Evolutionary conservation across 1,284 basidiomycete genomes (phyloP), one percentile per base, ranked within the genome.

Genomic region (Cutaneotrichosporon sp.): DNA sequence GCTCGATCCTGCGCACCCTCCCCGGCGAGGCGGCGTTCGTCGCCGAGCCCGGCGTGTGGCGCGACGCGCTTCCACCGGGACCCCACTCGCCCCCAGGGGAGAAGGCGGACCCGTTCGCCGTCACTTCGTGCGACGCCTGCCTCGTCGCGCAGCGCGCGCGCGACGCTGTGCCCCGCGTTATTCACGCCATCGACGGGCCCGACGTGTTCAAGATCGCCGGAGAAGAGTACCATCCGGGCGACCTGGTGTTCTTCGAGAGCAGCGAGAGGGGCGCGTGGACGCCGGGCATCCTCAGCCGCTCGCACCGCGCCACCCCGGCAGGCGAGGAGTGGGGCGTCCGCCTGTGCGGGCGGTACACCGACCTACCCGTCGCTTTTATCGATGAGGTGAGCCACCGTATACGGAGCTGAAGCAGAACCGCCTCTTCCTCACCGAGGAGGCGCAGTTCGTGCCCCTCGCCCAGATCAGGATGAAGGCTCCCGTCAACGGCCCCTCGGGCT

Each of bases 181-280:
- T 49, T 9, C n/a, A 16, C 16, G 11, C 11, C 29, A 13, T 27
- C 24, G 13, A 20, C 22, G 14, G n/a, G 9, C 29, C 29, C 4
- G 5, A 10, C 33, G 34, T 24, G 2, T 45, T 59, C n/a, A n/a
- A 36, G 29, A 25, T 58, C 11, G 31, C 54, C 20, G 62, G 59
- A 3, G 38, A 54, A 14, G 13, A 5, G 4, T 66, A 59, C 29
- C 72, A 73, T 33, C 3, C 33, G 3, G 33, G 58, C 47, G 70
- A 74, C 52, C 59, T 65, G 20, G 64, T 69, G 22, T 65, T 66
- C 25, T 24, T 72, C 20, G 68, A 67, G 27, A 22, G 24, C 16
- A n/a, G 53, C 13, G 34, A 60, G 7, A 68, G 68, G 2, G 22
- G 53, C 13, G 24, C 62, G 2, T 70, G 65, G 61, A 29, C 27